phyloP scores from a whole-genome alignment of 2,329 filamentous ascomycete genomes.

The Sporothrix curviconia region DNA sequence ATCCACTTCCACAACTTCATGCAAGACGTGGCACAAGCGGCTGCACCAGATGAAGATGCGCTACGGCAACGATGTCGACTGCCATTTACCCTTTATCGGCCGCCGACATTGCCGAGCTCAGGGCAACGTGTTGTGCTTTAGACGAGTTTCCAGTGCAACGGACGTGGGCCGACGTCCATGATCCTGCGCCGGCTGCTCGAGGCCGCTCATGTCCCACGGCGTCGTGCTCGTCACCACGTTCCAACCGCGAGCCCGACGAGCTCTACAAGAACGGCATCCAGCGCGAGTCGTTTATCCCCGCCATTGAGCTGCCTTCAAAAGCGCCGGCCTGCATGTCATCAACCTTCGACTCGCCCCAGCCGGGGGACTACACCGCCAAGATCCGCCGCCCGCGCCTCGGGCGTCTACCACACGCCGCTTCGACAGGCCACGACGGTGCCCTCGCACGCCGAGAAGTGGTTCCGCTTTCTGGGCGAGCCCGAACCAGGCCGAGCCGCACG shows the following conservation, averaged over 20 bases:
- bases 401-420: slow-evolving; percentile 90
- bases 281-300: slow-evolving; percentile 88
- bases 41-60: slow-evolving; percentile 85
- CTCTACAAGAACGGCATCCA: slow-evolving; percentile 98
- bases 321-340: slow-evolving; percentile 72
- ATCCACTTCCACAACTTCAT: slow-evolving; percentile 99
- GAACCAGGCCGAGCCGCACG: slow-evolving; percentile 65
- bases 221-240: slow-evolving; percentile 93
- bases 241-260: slow-evolving; percentile 92
- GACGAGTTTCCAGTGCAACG: slow-evolving; percentile 98
- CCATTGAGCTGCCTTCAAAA: slow-evolving; percentile 92
- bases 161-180: slow-evolving; percentile 98
- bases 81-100: slow-evolving; percentile 88
- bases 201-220: slow-evolving; percentile 88
- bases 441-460: slow-evolving; percentile 89
- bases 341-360: slow-evolving; percentile 93
- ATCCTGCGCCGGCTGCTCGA: slow-evolving; percentile 79
- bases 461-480: slow-evolving; percentile 86
- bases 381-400: slow-evolving; percentile 86
- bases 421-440: slow-evolving; percentile 66
- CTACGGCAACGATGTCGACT: slow-evolving; percentile 86
- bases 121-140: slow-evolving; percentile 84
- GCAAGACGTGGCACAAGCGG: slow-evolving; percentile 90
- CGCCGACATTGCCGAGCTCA: slow-evolving; percentile 84
- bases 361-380: slow-evolving; percentile 95